Conservation (phyloP, 2,329 filamentous ascomycete genomes). For the Huntiella decipiens region DNA sequence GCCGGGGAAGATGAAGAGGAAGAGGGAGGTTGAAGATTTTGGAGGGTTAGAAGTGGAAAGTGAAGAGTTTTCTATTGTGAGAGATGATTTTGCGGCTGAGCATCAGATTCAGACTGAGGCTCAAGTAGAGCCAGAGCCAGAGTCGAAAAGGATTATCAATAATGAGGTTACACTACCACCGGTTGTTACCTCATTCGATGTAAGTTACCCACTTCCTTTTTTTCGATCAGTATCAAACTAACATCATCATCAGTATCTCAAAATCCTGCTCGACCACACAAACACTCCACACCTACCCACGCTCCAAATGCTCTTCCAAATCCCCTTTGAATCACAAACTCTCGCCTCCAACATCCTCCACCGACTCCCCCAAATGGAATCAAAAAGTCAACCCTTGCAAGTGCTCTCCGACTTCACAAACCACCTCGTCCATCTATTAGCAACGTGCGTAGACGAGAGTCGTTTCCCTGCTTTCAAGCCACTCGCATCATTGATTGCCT, state of each 20-base stretch:
- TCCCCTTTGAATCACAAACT: conserved; percentile 23
- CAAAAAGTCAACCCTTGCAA: conserved; percentile 27
- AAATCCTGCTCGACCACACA: conserved; percentile 44
- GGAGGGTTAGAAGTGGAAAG: conserved; percentile 36
- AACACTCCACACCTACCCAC: conserved; percentile 34
- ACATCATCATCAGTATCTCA: conserved; percentile 26
- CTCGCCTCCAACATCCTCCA: conserved; percentile 51
- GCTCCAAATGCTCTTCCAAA: conserved; percentile 47
- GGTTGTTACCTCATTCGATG: conserved; percentile 5
- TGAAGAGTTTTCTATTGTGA: neutral
- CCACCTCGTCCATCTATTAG: conserved; percentile 48
- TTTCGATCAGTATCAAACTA: neutral
- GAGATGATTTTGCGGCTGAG: neutral
- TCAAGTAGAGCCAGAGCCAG: neutral
- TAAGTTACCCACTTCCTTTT: neutral
- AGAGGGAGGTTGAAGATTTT: conserved; percentile 45
- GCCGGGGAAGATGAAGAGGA: conserved; percentile 53
- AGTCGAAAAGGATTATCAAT: neutral
- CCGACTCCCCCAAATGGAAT: conserved; percentile 39
- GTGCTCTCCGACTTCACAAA: conserved; percentile 46
- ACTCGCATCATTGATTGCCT: conserved; percentile 43
- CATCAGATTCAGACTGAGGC: neutral
- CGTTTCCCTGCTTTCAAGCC: conserved; percentile 45
- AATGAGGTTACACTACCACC: neutral
- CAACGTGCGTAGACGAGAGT: conserved; percentile 43